Evolutionary conservation across 495 filamentous ascomycete species (phyloP).

Genomic region (Lophium mytilinum): DNA sequence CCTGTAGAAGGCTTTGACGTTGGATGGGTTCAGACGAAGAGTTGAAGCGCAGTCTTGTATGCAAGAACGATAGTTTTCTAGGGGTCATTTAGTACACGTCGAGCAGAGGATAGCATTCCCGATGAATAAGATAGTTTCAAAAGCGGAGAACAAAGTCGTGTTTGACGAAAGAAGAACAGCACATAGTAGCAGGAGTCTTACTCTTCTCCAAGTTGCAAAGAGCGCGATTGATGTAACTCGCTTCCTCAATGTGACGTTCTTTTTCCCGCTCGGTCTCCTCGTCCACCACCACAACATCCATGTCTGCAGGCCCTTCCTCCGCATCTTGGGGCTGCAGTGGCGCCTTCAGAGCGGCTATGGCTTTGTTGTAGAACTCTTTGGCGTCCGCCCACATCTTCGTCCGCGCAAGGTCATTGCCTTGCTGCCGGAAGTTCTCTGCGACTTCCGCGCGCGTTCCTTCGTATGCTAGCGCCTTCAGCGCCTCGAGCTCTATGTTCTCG

Average conservation of each 20-base stretch:
- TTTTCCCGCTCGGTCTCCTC: slow-evolving; percentile 44
- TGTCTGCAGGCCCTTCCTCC: slow-evolving; percentile 36
- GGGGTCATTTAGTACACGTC: neutral
- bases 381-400: slow-evolving; percentile 71
- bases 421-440: slow-evolving; percentile 68
- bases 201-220: slow-evolving; percentile 73
- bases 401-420: slow-evolving; percentile 80
- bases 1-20: slow-evolving; percentile 86
- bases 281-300: slow-evolving; percentile 35
- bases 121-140: too few species aligned
- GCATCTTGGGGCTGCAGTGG: slow-evolving; percentile 36
- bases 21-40: slow-evolving; percentile 64
- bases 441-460: slow-evolving; percentile 84
- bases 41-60: slow-evolving; percentile 75
- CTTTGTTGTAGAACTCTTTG: slow-evolving; percentile 85
- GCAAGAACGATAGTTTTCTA: slow-evolving; percentile 76
- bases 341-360: slow-evolving; percentile 54
- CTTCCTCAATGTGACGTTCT: slow-evolving; percentile 57
- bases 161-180: neutral
- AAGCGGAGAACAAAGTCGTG: neutral
- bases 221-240: slow-evolving; percentile 76
- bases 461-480: slow-evolving; percentile 80
- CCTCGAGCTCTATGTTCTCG: slow-evolving; percentile 72
- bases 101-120: too few species aligned
- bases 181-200: slow-evolving; percentile 31